A percentile compares a stretch with the other conserved stretches of the same genome.
Evolutionary conservation across 768 basidiomycete species (phyloP).

Genomic region (Russula olivacea): DNA sequence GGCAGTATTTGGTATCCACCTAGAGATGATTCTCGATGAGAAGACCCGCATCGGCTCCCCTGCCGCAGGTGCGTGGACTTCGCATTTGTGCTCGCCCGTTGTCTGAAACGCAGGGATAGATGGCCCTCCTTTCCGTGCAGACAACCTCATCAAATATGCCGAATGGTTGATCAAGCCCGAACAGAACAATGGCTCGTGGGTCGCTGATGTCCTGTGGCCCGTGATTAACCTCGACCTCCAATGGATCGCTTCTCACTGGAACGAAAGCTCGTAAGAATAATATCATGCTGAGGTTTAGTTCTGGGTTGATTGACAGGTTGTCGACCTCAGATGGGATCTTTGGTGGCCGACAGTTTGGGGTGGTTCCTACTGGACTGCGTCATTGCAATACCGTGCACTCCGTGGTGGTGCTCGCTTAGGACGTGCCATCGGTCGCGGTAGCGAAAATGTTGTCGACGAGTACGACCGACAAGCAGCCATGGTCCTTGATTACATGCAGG

Average conservation of each 20-base stretch:
- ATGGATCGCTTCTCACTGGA: slow-evolving; percentile 20
- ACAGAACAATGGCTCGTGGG: slow-evolving; percentile 20
- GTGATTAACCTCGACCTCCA: slow-evolving; percentile 22
- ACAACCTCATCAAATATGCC: slow-evolving; percentile 13
- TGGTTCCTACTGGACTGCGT: slow-evolving; percentile 22
- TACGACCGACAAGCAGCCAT: slow-evolving; percentile 13
- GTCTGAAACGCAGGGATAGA: slow-evolving; percentile 7
- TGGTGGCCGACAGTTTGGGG: slow-evolving; percentile 23
- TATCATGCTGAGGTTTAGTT: background rate
- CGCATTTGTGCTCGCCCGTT: too few relatives aligned
- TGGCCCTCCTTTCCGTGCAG: slow-evolving; percentile 16
- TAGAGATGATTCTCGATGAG: slow-evolving; percentile 10
- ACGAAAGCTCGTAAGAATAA: slow-evolving; percentile 13
- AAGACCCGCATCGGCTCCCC: slow-evolving; percentile 19
- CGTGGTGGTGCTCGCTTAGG: slow-evolving; percentile 22
- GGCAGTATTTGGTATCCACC: slow-evolving; percentile 13
- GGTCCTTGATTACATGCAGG: slow-evolving; percentile 22
- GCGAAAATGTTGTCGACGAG: background rate
- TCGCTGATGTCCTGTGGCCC: slow-evolving; percentile 14
- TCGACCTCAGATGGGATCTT: slow-evolving; percentile 9
- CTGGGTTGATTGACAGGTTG: background rate
- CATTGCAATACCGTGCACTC: slow-evolving; percentile 20
- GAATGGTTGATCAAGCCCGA: slow-evolving; percentile 17
- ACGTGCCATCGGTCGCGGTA: slow-evolving; percentile 9
- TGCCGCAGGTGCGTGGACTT: slow-evolving; percentile 10